Base-by-base conservation (phyloP, 495 filamentous ascomycete genomes). In the Paragyromitra xinjiangensis region DNA sequence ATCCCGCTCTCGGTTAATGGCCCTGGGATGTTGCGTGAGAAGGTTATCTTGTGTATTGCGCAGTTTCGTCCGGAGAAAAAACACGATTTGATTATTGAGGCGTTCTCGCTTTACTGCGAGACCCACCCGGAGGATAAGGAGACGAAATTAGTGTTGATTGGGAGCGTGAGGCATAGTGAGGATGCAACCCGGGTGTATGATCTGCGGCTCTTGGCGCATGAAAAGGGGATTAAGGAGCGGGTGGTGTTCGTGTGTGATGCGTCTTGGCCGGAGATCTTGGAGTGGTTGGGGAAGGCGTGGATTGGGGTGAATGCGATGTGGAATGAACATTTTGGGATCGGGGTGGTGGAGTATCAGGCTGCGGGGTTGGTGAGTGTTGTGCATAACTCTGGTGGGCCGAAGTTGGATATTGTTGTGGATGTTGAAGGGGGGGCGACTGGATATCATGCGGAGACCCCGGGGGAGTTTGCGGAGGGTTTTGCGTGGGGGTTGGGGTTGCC, bases 251-350 rank as follows among this genome's bases (percentile, higher is more conserved):
- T 94, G 75, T 91, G 92, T 75, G 94, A 98, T 81, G 94, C 93
- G 4, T 88, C 90, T 50, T 98, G 94, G 94, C 89, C 91, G 6
- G 88, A 93, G 71, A 92, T 99, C 53, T 87, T 96, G 12, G 86
- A 90, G 26, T 93, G 93, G 88, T 86, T 98, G 58, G 84, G 88
- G 50, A 87, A 85, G 24, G 88, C 90, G 40, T 94, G 89, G 66
- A 87, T 98, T 29, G 95, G 95, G 45, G 93, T 95, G 2, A 99
- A 99, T 81, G 94, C 90, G 69, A 99, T 99, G 95, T 99, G 96
- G 95, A 98, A 97, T 82, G 95, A 99, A 85, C 95, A 99, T 84
- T 99, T 98, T 81, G 96, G 95, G 19, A 99, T 99, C 75, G 95
- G 95, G 5, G 94, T 98, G 19, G 95, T 99, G 6, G 95, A 99